These are phyloP conservation scores for Conoideocrella luteorostrata DNA, from an alignment of 2,329 filamentous ascomycete genomes.

Conservation along the genomic window DNA sequence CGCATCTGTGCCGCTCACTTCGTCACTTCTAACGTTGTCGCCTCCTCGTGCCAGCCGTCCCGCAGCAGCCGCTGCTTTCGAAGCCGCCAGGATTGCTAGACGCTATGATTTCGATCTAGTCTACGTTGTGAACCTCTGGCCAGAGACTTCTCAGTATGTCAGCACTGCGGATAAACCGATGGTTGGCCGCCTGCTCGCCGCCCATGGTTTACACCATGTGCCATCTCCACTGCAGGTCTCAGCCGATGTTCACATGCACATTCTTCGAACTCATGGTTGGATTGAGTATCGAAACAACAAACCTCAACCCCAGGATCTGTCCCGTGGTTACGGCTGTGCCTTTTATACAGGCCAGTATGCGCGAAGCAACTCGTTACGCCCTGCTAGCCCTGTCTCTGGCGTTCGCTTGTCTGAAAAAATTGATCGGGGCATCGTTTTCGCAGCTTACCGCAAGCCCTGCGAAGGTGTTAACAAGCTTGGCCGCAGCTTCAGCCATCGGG, in stretches of 20 bases:
- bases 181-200: slow-evolving; percentile 47
- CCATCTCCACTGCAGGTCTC: slow-evolving; percentile 47
- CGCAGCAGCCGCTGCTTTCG: slow-evolving; percentile 43
- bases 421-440: slow-evolving; percentile 50
- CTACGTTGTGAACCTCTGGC: slow-evolving; percentile 55
- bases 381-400: slow-evolving; percentile 19
- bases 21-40: slow-evolving; percentile 35
- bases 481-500: slow-evolving; percentile 28
- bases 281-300: slow-evolving; percentile 43
- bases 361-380: slow-evolving; percentile 18
- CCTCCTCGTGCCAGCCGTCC: slow-evolving; percentile 38
- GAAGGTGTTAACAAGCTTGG: slow-evolving; percentile 28
- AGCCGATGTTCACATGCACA: slow-evolving; percentile 40
- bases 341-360: slow-evolving; percentile 41
- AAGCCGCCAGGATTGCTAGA: slow-evolving; percentile 48
- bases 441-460: slow-evolving; percentile 45
- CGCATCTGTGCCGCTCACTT: slow-evolving; percentile 17
- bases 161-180: slow-evolving; percentile 21
- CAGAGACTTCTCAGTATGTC: slow-evolving; percentile 20
- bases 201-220: slow-evolving; percentile 46
- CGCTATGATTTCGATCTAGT: slow-evolving; percentile 52
- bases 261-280: slow-evolving; percentile 45
- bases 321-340: slow-evolving; percentile 45
- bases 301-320: slow-evolving; percentile 37
- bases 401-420: slow-evolving; percentile 20